phyloP scores from a whole-genome alignment of 192 early-diverging fungal species.

The Linnemannia zychae region DNA sequence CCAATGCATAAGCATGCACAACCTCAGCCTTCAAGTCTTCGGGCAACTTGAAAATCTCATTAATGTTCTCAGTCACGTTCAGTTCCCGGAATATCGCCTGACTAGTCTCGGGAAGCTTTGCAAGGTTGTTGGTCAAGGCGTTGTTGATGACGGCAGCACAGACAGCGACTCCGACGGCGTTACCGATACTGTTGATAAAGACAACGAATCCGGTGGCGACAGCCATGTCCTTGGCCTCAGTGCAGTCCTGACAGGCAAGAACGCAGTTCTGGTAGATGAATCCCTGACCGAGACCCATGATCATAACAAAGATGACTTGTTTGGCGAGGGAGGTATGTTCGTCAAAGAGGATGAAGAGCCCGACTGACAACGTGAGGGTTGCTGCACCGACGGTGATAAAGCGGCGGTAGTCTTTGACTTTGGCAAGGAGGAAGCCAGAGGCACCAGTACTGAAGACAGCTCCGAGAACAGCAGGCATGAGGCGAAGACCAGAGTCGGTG shows the following conservation, averaged over 20 bases:
- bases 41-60: slow-evolving; percentile 46
- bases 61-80: slow-evolving; percentile 27
- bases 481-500: slow-evolving; percentile 76
- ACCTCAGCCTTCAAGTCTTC: slow-evolving; percentile 34
- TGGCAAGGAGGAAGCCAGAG: slow-evolving; percentile 64
- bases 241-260: slow-evolving; percentile 76
- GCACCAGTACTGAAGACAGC: slow-evolving; percentile 73
- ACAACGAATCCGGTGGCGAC: slow-evolving; percentile 70
- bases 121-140: slow-evolving; percentile 40
- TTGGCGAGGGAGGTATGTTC: slow-evolving; percentile 56
- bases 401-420: slow-evolving; percentile 67
- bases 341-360: slow-evolving; percentile 74
- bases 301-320: slow-evolving; percentile 70
- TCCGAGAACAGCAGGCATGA: slow-evolving; percentile 78
- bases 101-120: slow-evolving; percentile 1
- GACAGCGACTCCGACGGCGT: slow-evolving; percentile 54
- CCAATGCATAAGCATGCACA: slow-evolving; percentile 59
- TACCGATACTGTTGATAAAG: slow-evolving; percentile 67
- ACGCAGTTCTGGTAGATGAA: slow-evolving; percentile 77
- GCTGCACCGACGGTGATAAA: slow-evolving; percentile 71
- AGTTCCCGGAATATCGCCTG: slow-evolving; percentile 6
- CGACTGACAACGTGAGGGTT: slow-evolving; percentile 71
- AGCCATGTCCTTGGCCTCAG: slow-evolving; percentile 71
- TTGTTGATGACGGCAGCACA: slow-evolving; percentile 53
- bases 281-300: slow-evolving; percentile 84